Evolutionary conservation across 2,329 filamentous ascomycete genomes (phyloP).

Genomic region (Dissoconium aciculare): DNA sequence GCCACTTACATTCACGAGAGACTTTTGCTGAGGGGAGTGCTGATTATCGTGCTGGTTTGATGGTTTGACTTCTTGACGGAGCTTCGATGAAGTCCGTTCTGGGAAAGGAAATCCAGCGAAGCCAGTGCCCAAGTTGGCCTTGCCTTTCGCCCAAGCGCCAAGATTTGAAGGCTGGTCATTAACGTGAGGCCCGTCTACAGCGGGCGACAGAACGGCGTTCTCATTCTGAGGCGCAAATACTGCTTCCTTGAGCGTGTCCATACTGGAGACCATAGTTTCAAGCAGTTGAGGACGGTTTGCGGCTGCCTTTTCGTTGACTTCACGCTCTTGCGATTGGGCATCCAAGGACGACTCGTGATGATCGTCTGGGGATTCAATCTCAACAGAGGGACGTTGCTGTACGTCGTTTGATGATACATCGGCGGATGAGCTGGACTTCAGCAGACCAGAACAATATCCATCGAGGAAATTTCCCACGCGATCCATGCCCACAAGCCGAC

Average conservation of each 20-base stretch:
- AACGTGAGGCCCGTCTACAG: slow-evolving; percentile 15
- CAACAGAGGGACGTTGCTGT: neutral
- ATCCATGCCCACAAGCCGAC: slow-evolving; percentile 15
- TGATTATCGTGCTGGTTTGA: no score
- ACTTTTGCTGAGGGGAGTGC: no score
- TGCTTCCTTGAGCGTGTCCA: slow-evolving; percentile 21
- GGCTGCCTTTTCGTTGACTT: neutral
- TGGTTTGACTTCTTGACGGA: no score
- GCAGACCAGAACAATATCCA: slow-evolving; percentile 23
- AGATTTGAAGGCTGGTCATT: slow-evolving; percentile 15
- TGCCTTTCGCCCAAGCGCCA: slow-evolving; percentile 19
- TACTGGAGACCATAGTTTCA: slow-evolving; percentile 12
- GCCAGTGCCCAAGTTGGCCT: slow-evolving; percentile 6
- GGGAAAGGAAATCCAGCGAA: slow-evolving; percentile 13
- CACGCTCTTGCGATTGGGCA: neutral
- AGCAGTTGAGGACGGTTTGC: slow-evolving; percentile 4
- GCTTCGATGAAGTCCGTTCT: slow-evolving; percentile 10
- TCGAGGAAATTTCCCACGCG: slow-evolving; percentile 18
- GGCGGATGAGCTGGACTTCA: slow-evolving; percentile 13
- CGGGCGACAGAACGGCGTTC: slow-evolving; percentile 20
- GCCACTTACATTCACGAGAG: no score
- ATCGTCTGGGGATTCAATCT: neutral
- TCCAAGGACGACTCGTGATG: neutral
- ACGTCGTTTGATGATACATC: no score
- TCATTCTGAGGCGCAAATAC: slow-evolving; percentile 21